phyloP scores from a whole-genome alignment of 345 rosid genomes.

The Bruguiera sexangula region DNA sequence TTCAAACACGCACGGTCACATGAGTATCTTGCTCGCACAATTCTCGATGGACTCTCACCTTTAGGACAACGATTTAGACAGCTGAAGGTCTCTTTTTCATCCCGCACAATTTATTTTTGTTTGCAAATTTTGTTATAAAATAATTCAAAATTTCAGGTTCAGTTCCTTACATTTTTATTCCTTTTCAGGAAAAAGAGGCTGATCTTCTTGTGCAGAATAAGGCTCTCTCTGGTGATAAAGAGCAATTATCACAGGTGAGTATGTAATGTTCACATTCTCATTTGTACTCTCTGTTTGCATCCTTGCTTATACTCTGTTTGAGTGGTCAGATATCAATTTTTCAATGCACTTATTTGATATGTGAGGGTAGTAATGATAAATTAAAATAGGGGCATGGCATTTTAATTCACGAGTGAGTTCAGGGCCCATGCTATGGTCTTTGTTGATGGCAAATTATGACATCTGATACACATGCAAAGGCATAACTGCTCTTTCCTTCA shows the following conservation, averaged over 20 bases:
- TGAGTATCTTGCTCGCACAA: constrained; percentile 59
- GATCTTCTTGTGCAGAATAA: constrained; percentile 87
- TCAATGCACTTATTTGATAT: too few relatives aligned
- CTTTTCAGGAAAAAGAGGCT: constrained; percentile 77
- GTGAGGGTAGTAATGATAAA: too few relatives aligned
- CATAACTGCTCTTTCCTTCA: too few relatives aligned
- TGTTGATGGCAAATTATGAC: too few relatives aligned
- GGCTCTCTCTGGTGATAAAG: constrained; percentile 70
- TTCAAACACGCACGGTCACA: constrained; percentile 73
- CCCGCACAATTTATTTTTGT: constrained; percentile 11
- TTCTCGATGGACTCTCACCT: constrained; percentile 72
- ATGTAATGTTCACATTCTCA: too few relatives aligned
- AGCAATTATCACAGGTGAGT: constrained; percentile 83
- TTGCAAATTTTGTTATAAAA: constrained; percentile 7
- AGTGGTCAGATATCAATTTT: too few relatives aligned
- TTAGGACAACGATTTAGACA: constrained; percentile 82
- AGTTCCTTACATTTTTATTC: constrained; percentile 23
- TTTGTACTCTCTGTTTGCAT: constrained; percentile 2
- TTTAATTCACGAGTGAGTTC: too few relatives aligned
- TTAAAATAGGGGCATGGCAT: too few relatives aligned
- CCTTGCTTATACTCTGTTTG: background rate
- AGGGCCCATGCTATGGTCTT: too few relatives aligned
- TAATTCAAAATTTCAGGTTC: constrained; percentile 15
- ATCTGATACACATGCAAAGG: too few relatives aligned
- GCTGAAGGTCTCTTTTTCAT: constrained; percentile 69